Base-by-base conservation (phyloP, 768 basidiomycete genomes). In the Podaxis sp. region DNA sequence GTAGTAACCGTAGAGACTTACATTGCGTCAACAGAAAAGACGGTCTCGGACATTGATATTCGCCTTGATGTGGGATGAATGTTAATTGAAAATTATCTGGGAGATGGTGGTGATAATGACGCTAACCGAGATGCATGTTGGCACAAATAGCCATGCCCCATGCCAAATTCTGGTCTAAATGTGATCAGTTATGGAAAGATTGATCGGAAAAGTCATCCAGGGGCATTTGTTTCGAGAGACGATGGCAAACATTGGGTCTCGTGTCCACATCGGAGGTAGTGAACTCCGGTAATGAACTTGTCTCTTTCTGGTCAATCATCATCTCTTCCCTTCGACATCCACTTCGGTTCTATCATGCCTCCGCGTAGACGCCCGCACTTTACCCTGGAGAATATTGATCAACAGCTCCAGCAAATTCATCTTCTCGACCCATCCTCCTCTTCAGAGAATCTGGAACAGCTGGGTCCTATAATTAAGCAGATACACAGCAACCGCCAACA, bases 391-490 rank as follows among this genome's bases (percentile, higher is more conserved):
- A 85, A 79, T 68, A 90, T 95, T 69, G 91, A 94, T 79, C 87
- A 90, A 70, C 93, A 95, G 72, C 81, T 95, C 9, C 91, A 93
- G 70, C 91, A 94, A 73, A 93, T 94, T 63, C 91, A 94, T 72
- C 82, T 94, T 7, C 84, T 94, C 23, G 92, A 94, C 76, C 83
- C 89, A 18, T 89, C 91, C 0, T 94, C 92, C 1, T 88, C 90
- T 42, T 89, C 91, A 16, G 95, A 97, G 76, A 98, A 97, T 72
- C 82, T 97, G 40, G 95, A 98, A 75, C 93, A 96, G 65, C 87
- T 98, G 13, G 95, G 91, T 25, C 95, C 95, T 35, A 87, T 98
- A 37, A 93, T 98, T 72, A 95, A 93, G 73, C 91, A 94, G 65
- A 92, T 97, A 65, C 89, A 95, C 74, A 84, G 87, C 65, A 91